Conservation (phyloP, 1,284 basidiomycete species). For the Ustilago tritici region DNA sequence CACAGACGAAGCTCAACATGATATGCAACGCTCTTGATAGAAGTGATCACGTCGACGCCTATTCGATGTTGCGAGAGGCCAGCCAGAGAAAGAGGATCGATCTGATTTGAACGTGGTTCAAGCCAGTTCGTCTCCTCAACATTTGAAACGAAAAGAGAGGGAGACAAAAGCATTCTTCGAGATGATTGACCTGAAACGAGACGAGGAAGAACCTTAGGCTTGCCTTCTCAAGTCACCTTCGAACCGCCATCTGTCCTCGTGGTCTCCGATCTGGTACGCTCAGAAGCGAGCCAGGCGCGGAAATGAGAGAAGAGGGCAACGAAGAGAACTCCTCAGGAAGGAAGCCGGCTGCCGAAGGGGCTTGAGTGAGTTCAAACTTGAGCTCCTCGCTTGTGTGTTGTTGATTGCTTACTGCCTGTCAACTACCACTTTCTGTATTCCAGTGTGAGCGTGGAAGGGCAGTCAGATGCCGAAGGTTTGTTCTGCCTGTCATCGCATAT, state of each 20-base stretch:
- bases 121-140: background rate
- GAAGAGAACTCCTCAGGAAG: background rate
- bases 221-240: background rate
- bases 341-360: background rate
- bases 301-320: background rate
- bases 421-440: slow-evolving; percentile 1
- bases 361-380: background rate
- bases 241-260: background rate
- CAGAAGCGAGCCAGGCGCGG: background rate
- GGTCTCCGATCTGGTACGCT: background rate
- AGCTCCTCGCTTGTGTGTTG: background rate
- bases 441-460: background rate
- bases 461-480: slow-evolving; percentile 14
- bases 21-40: too few relatives aligned
- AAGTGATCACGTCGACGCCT: too few relatives aligned
- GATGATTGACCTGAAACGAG: background rate
- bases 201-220: background rate
- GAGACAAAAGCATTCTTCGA: background rate
- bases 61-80: too few relatives aligned
- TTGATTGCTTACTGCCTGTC: slow-evolving; percentile 6
- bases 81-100: too few relatives aligned
- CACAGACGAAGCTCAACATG: background rate
- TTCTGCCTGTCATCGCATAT: slow-evolving; percentile 14
- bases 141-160: too few relatives aligned
- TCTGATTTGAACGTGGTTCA: background rate